phyloP scores from a whole-genome alignment of 768 basidiomycete species.

The Suillus paluster region DNA sequence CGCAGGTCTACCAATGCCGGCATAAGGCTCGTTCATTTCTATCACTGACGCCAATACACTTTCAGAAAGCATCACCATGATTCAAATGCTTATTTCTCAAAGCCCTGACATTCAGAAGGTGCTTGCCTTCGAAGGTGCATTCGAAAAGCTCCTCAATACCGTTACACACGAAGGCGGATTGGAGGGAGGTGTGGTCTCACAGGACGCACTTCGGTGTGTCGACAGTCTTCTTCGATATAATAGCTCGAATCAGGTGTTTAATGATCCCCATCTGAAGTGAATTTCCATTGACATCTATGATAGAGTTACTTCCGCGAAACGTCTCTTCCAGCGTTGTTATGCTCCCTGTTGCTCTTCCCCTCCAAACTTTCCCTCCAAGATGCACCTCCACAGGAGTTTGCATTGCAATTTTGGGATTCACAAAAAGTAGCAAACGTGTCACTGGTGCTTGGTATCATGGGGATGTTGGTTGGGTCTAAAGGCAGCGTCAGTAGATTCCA shows the following conservation, averaged over 20 bases:
- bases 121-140: constrained; percentile 94
- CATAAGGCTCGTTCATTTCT: constrained; percentile 5
- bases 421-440: constrained; percentile 85
- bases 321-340: constrained; percentile 66
- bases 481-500: constrained; percentile 55
- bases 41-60: constrained; percentile 1
- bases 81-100: constrained; percentile 80
- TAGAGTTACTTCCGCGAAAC: constrained; percentile 98
- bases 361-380: constrained; percentile 60
- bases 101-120: constrained; percentile 96
- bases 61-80: constrained; percentile 81
- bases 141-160: constrained; percentile 93
- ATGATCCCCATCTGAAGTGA: constrained; percentile 16
- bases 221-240: constrained; percentile 92
- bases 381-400: constrained; percentile 83
- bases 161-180: constrained; percentile 88
- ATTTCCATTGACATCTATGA: constrained; percentile 19
- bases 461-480: constrained; percentile 81
- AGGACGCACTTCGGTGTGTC: constrained; percentile 84
- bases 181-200: constrained; percentile 86
- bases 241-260: constrained; percentile 84
- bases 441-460: constrained; percentile 81
- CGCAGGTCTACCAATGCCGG: constrained; percentile 3
- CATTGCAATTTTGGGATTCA: constrained; percentile 94
- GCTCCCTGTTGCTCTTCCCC: constrained; percentile 74